Evolutionary conservation across 208 protist genomes (phyloP).

Genomic region (Crithidia acanthocephali): DNA sequence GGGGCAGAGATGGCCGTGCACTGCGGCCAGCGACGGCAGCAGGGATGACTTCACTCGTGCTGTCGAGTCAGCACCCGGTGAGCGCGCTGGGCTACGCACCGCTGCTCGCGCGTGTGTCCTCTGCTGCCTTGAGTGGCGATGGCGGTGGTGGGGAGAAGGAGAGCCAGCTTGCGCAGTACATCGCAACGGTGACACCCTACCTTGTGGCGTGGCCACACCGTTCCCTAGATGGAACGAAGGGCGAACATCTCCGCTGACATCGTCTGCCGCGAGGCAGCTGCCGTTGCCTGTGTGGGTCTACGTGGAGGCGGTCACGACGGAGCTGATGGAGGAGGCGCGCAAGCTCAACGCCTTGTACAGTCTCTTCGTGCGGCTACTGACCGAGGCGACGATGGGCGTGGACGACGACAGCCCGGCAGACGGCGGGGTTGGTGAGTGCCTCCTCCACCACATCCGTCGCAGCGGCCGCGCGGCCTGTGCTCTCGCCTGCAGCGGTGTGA

Average conservation of each 20-base stretch:
- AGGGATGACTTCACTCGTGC: conserved; percentile 21
- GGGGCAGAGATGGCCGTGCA: too few relatives aligned
- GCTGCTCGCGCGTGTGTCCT: conserved; percentile 10
- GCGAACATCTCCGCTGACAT: neutral
- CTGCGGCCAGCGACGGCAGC: too few relatives aligned
- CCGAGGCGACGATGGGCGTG: conserved; percentile 19
- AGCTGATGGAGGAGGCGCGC: conserved; percentile 31
- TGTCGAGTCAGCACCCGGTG: conserved; percentile 46
- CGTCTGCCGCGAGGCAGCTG: neutral
- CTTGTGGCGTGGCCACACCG: conserved; percentile 25
- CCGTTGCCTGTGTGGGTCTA: conserved; percentile 33
- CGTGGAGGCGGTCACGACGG: conserved; percentile 31
- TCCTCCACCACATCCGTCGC: conserved; percentile 20
- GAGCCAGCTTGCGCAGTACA: conserved; percentile 15
- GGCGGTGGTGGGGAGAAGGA: neutral
- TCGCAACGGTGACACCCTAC: conserved; percentile 29
- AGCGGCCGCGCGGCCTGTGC: conserved; percentile 17
- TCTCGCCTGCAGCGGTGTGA: conserved; percentile 7
- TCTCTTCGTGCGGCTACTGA: conserved; percentile 22
- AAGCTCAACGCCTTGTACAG: conserved; percentile 31
- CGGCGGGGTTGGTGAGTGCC: conserved; percentile 20
- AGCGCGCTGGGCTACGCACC: conserved; percentile 54
- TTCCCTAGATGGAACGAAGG: neutral
- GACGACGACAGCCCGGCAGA: neutral
- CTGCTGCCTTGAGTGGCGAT: neutral